Percentiles rank a stretch among this genome's conserved stretches.
phyloP scores from a whole-genome alignment of 2,329 filamentous ascomycete genomes.

The Penicillium crustosum region DNA sequence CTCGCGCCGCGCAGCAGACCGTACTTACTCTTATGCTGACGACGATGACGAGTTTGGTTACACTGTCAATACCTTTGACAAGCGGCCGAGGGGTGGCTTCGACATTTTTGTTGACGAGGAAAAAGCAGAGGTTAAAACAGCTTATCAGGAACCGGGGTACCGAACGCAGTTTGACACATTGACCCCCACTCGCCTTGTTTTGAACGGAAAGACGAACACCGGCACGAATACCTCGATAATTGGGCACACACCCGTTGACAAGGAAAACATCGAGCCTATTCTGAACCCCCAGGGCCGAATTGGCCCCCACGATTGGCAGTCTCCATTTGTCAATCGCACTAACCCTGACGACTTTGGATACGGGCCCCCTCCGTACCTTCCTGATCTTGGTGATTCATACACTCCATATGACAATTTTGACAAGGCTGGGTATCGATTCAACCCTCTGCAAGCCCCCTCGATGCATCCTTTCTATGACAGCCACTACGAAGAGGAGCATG shows the following conservation, averaged over 20 bases:
- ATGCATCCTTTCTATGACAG: slow-evolving; percentile 23
- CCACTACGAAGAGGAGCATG: slow-evolving; percentile 19
- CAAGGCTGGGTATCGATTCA: slow-evolving; percentile 31
- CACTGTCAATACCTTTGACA: slow-evolving; percentile 30
- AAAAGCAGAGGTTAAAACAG: neutral
- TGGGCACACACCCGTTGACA: slow-evolving; percentile 21
- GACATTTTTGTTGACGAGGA: slow-evolving; percentile 40
- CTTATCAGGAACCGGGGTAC: slow-evolving; percentile 10
- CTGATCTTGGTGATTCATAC: slow-evolving; percentile 24
- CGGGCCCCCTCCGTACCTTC: slow-evolving; percentile 27
- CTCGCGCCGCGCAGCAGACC: slow-evolving; percentile 18
- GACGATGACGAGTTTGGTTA: slow-evolving; percentile 38
- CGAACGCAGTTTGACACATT: slow-evolving; percentile 13
- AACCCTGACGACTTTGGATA: slow-evolving; percentile 21
- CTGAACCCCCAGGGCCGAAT: slow-evolving; percentile 27
- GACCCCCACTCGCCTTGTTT: slow-evolving; percentile 24
- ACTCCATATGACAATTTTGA: slow-evolving; percentile 28
- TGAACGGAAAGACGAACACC: slow-evolving; percentile 22
- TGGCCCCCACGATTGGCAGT: slow-evolving; percentile 29
- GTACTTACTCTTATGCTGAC: slow-evolving; percentile 23
- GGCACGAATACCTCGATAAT: slow-evolving; percentile 13
- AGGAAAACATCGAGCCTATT: slow-evolving; percentile 43
- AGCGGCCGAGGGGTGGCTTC: slow-evolving; percentile 33
- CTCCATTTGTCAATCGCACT: slow-evolving; percentile 24
- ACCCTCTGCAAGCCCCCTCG: slow-evolving; percentile 35